Evolutionary conservation across 192 early-diverging fungal species (phyloP).

Genomic region (Coemansia sp.): DNA sequence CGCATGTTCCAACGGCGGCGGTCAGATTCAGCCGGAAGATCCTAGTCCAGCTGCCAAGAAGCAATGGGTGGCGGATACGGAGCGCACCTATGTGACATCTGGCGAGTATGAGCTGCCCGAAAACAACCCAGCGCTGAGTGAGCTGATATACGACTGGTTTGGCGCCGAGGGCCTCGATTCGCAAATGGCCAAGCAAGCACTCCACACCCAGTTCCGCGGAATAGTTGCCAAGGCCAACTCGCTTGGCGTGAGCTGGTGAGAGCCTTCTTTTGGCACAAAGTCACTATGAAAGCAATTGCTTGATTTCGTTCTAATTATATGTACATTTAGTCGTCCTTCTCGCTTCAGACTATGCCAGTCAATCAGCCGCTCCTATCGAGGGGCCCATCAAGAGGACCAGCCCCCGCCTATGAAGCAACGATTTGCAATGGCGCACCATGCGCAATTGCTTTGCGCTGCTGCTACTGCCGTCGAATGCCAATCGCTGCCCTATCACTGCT

Average conservation of each 20-base stretch:
- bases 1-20: constrained; percentile 97
- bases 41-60: constrained; percentile 56
- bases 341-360: too few relatives aligned
- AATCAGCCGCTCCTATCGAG: too few relatives aligned
- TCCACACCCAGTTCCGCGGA: constrained; percentile 86
- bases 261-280: neutral
- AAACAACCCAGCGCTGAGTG: constrained; percentile 54
- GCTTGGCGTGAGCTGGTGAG: constrained; percentile 80
- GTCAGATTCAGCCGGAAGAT: constrained; percentile 70
- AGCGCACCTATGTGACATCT: constrained; percentile 61
- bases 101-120: constrained; percentile 59
- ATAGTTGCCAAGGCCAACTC: constrained; percentile 70
- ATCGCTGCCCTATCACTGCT: too few relatives aligned
- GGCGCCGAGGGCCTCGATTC: constrained; percentile 59
- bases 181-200: constrained; percentile 53
- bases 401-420: too few relatives aligned
- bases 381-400: too few relatives aligned
- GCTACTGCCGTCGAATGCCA: too few relatives aligned
- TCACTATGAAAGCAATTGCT: too few relatives aligned
- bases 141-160: constrained; percentile 81
- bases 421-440: too few relatives aligned
- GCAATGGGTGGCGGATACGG: constrained; percentile 69
- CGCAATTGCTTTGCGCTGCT: too few relatives aligned
- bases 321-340: too few relatives aligned
- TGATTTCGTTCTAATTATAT: too few relatives aligned